Conservation (phyloP, 306 rosid genomes). For the Cucurbita argyrosperma region DNA sequence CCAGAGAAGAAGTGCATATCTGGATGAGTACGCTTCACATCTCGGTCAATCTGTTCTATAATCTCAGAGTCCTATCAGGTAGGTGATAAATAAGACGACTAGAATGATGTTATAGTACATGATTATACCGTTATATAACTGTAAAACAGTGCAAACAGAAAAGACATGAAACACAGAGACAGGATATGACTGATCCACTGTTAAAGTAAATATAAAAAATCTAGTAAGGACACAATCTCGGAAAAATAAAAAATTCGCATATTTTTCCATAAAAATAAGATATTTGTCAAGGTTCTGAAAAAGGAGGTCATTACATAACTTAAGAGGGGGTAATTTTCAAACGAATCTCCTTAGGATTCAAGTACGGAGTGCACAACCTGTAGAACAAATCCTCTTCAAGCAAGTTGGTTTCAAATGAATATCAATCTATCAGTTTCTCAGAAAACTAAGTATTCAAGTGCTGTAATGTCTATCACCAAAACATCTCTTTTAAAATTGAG, state of each 20-base stretch:
- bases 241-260: background rate
- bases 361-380: background rate
- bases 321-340: background rate
- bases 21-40: conserved; percentile 97
- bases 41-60: conserved; percentile 94
- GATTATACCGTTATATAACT: background rate
- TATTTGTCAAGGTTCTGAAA: background rate
- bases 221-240: background rate
- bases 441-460: background rate
- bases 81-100: conserved; percentile 4
- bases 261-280: background rate
- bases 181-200: background rate
- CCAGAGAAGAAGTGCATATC: conserved; percentile 93
- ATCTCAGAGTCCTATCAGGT: conserved; percentile 75
- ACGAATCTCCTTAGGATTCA: background rate
- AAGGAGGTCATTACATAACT: background rate
- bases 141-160: background rate
- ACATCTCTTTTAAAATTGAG: background rate
- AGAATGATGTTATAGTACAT: background rate
- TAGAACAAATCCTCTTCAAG: too few relatives aligned
- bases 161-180: background rate
- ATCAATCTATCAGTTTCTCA: background rate
- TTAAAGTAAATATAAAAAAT: background rate
- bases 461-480: background rate
- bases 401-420: background rate